Evolutionary conservation across 1,284 basidiomycete species (phyloP), one percentile per base, ranked within the genome.

Genomic region (Trametes pubescens): DNA sequence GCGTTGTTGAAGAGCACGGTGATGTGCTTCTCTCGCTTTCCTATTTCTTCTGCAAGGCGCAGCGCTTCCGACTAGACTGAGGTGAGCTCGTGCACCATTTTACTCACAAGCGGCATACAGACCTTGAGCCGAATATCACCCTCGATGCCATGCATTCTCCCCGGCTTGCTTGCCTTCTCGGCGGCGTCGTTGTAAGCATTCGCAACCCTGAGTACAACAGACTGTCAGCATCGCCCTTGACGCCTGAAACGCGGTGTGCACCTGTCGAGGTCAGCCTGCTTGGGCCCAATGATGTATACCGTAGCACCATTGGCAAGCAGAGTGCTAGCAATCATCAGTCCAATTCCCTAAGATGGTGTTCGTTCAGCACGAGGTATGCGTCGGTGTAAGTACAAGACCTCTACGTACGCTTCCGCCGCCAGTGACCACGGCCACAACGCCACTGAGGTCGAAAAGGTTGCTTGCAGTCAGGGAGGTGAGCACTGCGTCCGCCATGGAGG

Each of bases 41-140:
- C 77, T 7, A 85, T 74, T 64, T 80, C 79, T 22, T 76, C 75
- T 0, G 82, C 82, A 2, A 85, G 73, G 16, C 83, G 79, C 10
- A 74, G 74, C 0, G 82, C 82, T 71, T 84, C 83, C 4, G 77
- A 77, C 82, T 83, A 56, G 16, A 37, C 32, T 13, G 14, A 35
- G 4, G 18, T 32, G 13, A 43, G 40, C 40, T n/a, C 16, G 16
- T 3, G 40, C 40, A 43, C 3, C 16, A 16, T 4, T n/a, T 16
- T 16, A 16, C 40, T 7, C 10, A n/a, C 6, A 16, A 16, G 2
- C 14, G 3, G 16, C 7, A 9, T 11, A 48, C 44, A 48, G 10
- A 82, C 82, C 76, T 84, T 85, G 24, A 70, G 68, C n/a, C 82
- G 74, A 48, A 85, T 72, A 65, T 85, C 82, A 0, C 81, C 82